Evolutionary conservation across 2,329 filamentous ascomycete genomes (phyloP).

Genomic region (Cladosporium sp.): DNA sequence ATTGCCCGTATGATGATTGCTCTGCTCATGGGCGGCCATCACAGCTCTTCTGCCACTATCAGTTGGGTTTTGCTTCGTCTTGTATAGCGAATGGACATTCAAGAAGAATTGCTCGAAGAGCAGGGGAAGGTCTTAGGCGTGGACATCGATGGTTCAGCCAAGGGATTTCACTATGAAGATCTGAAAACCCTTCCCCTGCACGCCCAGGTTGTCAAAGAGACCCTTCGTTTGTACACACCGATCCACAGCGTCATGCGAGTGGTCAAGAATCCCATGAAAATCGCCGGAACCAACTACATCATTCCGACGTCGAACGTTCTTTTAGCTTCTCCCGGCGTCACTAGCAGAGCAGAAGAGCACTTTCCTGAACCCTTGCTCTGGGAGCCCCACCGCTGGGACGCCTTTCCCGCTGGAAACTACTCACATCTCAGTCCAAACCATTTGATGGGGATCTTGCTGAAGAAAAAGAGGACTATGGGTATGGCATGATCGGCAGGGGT

Average conservation of each 20-base stretch:
- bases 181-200: slow-evolving; percentile 75
- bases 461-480: slow-evolving; percentile 87
- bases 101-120: slow-evolving; percentile 81
- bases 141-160: slow-evolving; percentile 58
- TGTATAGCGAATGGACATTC: slow-evolving; percentile 73
- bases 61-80: slow-evolving; percentile 84
- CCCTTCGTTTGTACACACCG: no score
- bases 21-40: slow-evolving; percentile 87
- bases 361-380: slow-evolving; percentile 82
- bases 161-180: slow-evolving; percentile 73
- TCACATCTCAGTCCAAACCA: slow-evolving; percentile 32
- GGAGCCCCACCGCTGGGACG: slow-evolving; percentile 91
- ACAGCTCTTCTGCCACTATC: slow-evolving; percentile 81
- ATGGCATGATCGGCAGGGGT: slow-evolving; percentile 89
- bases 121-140: slow-evolving; percentile 72
- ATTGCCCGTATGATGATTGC: slow-evolving; percentile 94
- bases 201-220: no score
- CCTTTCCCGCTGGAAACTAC: slow-evolving; percentile 53
- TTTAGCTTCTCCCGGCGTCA: slow-evolving; percentile 82
- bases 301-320: slow-evolving; percentile 80
- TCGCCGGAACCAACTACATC: slow-evolving; percentile 79
- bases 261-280: no score
- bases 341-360: slow-evolving; percentile 68
- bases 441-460: slow-evolving; percentile 40
- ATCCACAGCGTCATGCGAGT: no score